These are phyloP conservation scores for Diaporthe citriasiana DNA, from an alignment of 2,329 filamentous ascomycete species.

Conservation along the genomic window DNA sequence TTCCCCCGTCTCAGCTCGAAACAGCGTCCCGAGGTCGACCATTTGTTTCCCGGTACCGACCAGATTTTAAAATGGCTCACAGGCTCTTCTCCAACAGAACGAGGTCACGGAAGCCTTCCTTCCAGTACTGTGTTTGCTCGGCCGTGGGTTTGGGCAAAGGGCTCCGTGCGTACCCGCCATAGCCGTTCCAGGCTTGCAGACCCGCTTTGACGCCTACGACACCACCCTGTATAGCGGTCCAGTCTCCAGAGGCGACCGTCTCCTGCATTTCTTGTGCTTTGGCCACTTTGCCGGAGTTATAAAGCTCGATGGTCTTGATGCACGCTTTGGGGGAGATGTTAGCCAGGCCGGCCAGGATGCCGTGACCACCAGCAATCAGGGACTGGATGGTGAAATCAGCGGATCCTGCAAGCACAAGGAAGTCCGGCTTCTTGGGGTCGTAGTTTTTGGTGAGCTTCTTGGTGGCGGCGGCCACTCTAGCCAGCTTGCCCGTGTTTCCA, in stretches of 20 bases:
- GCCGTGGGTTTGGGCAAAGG: conserved; percentile 65
- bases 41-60: background rate
- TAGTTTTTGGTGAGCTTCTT: conserved; percentile 57
- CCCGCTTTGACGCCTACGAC: conserved; percentile 80
- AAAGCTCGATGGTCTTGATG: conserved; percentile 72
- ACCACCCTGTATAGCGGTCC: conserved; percentile 79
- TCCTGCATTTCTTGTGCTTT: conserved; percentile 77
- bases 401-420: conserved; percentile 80
- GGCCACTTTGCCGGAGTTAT: conserved; percentile 66
- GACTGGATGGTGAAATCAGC: conserved; percentile 81
- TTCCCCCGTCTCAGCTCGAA: background rate
- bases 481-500: conserved; percentile 79
- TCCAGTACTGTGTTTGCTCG: conserved; percentile 65
- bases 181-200: conserved; percentile 75
- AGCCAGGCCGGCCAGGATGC: conserved; percentile 79
- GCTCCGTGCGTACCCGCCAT: conserved; percentile 68
- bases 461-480: conserved; percentile 71
- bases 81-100: conserved; percentile 65
- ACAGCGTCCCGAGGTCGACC: background rate
- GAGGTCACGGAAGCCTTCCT: conserved; percentile 68
- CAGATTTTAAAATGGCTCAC: conserved; percentile 45
- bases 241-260: conserved; percentile 77
- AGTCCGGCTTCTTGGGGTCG: conserved; percentile 59
- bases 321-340: conserved; percentile 80
- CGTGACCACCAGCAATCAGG: conserved; percentile 76